Conservation (phyloP, 495 filamentous ascomycete genomes). For the Talaromyces liani region DNA sequence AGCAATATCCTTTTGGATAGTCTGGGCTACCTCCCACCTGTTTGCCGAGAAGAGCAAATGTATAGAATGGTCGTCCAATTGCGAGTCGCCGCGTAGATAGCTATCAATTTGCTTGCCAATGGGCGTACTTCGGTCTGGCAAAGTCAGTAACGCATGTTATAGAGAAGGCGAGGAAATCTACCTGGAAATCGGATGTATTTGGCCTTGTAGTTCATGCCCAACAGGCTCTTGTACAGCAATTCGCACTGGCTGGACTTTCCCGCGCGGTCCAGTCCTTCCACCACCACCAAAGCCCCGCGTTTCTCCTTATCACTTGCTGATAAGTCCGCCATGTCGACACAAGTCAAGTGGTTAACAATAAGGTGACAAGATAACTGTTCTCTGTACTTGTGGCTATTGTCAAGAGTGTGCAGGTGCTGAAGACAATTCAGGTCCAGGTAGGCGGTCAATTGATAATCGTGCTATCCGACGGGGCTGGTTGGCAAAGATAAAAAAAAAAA, state of each 20-base stretch:
- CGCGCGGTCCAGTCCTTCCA: conserved; percentile 90
- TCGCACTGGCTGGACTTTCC: conserved; percentile 94
- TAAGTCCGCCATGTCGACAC: neutral
- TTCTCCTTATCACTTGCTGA: conserved; percentile 1
- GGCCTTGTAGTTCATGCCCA: conserved; percentile 53
- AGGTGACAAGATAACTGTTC: neutral
- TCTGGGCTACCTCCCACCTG: conserved; percentile 77
- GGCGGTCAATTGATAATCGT: neutral
- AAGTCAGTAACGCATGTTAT: neutral
- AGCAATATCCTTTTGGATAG: conserved; percentile 53
- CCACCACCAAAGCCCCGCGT: conserved; percentile 74
- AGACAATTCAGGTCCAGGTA: neutral
- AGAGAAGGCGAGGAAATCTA: conserved; percentile 24
- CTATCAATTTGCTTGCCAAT: conserved; percentile 85
- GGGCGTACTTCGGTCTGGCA: conserved; percentile 72
- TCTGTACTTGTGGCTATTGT: neutral
- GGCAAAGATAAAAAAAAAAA: neutral
- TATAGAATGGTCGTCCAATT: conserved; percentile 85
- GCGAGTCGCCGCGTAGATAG: conserved; percentile 68
- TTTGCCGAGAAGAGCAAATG: conserved; percentile 95
- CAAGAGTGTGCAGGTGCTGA: neutral
- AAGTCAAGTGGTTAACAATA: neutral
- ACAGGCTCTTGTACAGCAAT: conserved; percentile 56
- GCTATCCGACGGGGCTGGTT: neutral
- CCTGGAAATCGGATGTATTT: conserved; percentile 83